Evolutionary conservation across 495 filamentous ascomycete genomes (phyloP).

Genomic region (Aspergillus heteromorphus): DNA sequence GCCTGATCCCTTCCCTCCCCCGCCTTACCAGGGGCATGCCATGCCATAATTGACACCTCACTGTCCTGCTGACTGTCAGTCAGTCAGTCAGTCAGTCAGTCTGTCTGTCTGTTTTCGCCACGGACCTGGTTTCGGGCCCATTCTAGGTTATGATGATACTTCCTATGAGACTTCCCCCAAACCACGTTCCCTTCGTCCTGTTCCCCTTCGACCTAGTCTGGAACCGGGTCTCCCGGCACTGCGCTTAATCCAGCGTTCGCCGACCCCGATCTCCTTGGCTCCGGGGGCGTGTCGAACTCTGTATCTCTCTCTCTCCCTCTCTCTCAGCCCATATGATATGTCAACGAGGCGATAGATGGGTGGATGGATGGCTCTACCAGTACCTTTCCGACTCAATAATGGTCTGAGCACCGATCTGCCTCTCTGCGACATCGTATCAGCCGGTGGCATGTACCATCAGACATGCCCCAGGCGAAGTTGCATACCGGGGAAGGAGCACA

Average conservation of each 20-base stretch:
- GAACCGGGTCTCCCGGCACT: not conserved
- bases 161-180: not conserved
- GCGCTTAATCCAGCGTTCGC: not conserved
- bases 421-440: constrained; percentile 7
- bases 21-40: constrained; percentile 2
- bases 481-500: constrained; percentile 18
- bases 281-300: not conserved
- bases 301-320: no score
- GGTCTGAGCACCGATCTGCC: constrained; percentile 11
- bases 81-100: constrained; percentile 6
- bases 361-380: constrained; percentile 7
- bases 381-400: constrained; percentile 16
- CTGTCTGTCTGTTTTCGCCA: constrained; percentile 23
- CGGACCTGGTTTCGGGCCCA: constrained; percentile 14
- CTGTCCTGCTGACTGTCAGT: constrained; percentile 20
- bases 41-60: constrained; percentile 3
- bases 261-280: not conserved
- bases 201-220: not conserved
- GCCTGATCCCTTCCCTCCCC: not conserved
- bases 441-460: constrained; percentile 14
- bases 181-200: not conserved
- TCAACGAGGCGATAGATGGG: no score
- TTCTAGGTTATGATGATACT: not conserved
- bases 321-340: constrained; percentile 9
- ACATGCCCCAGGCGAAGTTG: constrained; percentile 5